A percentile compares a stretch with the other conserved stretches of the same genome.
These are phyloP conservation scores for Oryza punctata DNA, from an alignment of 176 grass and related monocot species.

Conservation along the genomic window DNA sequence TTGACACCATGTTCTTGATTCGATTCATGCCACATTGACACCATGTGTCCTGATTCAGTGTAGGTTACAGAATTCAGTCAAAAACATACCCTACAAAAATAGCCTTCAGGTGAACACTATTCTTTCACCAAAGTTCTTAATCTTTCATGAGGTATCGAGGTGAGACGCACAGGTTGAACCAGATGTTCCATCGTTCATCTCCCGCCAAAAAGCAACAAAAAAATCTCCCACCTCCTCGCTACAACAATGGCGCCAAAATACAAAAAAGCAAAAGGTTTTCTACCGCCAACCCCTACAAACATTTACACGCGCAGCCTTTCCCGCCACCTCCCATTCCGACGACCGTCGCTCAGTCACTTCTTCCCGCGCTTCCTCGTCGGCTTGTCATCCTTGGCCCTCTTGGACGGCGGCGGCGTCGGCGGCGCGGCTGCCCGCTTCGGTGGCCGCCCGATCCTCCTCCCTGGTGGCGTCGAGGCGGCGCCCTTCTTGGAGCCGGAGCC, in stretches of 20 bases:
- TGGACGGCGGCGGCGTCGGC: slow-evolving; percentile 48
- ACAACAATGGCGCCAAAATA: background rate
- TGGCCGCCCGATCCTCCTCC: slow-evolving; percentile 64
- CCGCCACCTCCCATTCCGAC: slow-evolving; percentile 19
- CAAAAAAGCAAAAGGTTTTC: background rate
- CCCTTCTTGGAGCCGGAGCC: slow-evolving; percentile 51
- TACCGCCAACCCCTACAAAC: background rate
- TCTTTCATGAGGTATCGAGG: background rate
- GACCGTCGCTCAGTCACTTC: slow-evolving; percentile 9
- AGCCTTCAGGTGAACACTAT: background rate
- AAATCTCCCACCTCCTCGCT: background rate
- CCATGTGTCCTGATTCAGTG: background rate
- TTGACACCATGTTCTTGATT: too few relatives aligned
- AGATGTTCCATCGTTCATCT: background rate
- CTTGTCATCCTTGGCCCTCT: slow-evolving; percentile 60
- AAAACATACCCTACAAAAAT: background rate
- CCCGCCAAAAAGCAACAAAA: background rate
- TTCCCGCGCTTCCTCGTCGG: slow-evolving; percentile 57
- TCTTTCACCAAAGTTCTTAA: background rate
- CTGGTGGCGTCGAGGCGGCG: background rate
- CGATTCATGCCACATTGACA: too few relatives aligned
- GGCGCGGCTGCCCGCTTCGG: slow-evolving; percentile 54
- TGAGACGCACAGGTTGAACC: background rate
- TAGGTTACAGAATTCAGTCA: background rate
- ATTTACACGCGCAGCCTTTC: slow-evolving; percentile 2